A percentile compares a stretch with the other conserved stretches of the same genome.
phyloP scores from a whole-genome alignment of 225 moss, liverwort and hornwort genomes.

The Lunularia cruciata region DNA sequence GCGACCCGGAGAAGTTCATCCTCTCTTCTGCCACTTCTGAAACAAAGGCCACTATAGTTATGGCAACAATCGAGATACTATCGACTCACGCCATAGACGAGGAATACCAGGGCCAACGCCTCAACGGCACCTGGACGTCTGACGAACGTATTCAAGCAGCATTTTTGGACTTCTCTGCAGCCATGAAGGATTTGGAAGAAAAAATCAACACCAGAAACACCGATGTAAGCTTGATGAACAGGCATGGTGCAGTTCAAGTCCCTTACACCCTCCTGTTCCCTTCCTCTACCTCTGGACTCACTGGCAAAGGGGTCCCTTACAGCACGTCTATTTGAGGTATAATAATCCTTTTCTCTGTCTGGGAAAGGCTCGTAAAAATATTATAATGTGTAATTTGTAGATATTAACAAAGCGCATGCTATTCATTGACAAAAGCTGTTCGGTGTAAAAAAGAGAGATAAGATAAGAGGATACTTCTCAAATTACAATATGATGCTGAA shows the following conservation, averaged over 20 bases:
- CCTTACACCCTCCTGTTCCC: conserved; percentile 44
- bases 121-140: conserved; percentile 27
- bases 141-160: conserved; percentile 13
- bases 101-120: conserved; percentile 49
- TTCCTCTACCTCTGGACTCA: conserved; percentile 19
- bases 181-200: background rate
- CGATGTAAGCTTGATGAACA: conserved; percentile 20
- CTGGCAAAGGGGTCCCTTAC: conserved; percentile 33
- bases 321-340: conserved; percentile 20
- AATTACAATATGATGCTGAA: too few relatives aligned
- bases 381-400: too few relatives aligned
- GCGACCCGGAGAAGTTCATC: conserved; percentile 48
- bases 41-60: conserved; percentile 35
- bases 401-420: too few relatives aligned
- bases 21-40: conserved; percentile 38
- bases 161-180: background rate
- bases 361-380: too few relatives aligned
- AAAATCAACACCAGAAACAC: background rate
- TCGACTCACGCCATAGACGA: conserved; percentile 64
- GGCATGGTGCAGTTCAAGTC: conserved; percentile 17
- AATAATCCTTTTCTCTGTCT: too few relatives aligned
- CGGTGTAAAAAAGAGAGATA: too few relatives aligned
- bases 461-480: too few relatives aligned
- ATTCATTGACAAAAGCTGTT: too few relatives aligned
- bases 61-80: conserved; percentile 64